Conservation (phyloP, 192 early-diverging fungal species). For the Haplosporangium gracile region DNA sequence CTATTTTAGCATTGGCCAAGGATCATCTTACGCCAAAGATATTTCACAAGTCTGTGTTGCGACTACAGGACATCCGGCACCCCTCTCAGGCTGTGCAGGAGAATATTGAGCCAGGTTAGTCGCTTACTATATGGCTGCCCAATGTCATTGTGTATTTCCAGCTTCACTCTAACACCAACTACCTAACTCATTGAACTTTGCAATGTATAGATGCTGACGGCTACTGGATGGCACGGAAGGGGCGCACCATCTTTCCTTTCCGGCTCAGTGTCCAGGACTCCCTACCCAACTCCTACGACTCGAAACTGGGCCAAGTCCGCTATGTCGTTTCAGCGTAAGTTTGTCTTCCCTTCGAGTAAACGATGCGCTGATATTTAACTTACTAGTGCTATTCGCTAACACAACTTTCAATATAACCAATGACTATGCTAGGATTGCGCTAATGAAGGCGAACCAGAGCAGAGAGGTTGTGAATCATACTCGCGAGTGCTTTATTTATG, state of each 20-base stretch:
- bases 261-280: slow-evolving; percentile 49
- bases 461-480: slow-evolving; percentile 52
- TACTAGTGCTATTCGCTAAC: too few species aligned
- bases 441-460: slow-evolving; percentile 28
- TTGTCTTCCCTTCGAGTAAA: neutral
- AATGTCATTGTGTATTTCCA: neutral
- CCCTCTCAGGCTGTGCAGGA: slow-evolving; percentile 54
- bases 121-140: neutral
- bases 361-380: too few species aligned
- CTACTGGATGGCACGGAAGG: slow-evolving; percentile 48
- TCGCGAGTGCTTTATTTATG: slow-evolving; percentile 52
- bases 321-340: slow-evolving; percentile 52
- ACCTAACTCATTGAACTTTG: neutral
- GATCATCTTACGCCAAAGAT: slow-evolving; percentile 44
- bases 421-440: slow-evolving; percentile 21
- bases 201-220: slow-evolving; percentile 31
- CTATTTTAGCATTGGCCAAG: slow-evolving; percentile 30
- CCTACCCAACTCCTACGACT: slow-evolving; percentile 46
- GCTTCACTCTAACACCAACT: neutral
- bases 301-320: slow-evolving; percentile 49
- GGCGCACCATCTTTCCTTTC: slow-evolving; percentile 53
- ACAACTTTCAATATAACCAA: neutral
- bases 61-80: slow-evolving; percentile 38
- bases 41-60: slow-evolving; percentile 43
- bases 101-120: slow-evolving; percentile 41